Percentiles rank a stretch among this genome's conserved stretches.
phyloP scores from a whole-genome alignment of 441 rosid species.

The Brassica balearica region DNA sequence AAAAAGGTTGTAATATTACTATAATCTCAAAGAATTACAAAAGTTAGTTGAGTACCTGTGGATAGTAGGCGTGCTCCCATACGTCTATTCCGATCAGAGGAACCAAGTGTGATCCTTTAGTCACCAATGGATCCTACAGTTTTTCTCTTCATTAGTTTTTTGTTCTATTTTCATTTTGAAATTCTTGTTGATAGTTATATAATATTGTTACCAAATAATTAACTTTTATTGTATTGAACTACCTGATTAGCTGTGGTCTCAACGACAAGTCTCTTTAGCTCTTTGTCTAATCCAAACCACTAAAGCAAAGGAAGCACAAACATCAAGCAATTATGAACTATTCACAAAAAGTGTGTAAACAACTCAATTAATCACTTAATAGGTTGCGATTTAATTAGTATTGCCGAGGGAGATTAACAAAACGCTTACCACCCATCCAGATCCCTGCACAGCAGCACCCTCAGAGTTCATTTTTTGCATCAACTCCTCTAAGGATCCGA shows the following conservation, averaged over 20 bases:
- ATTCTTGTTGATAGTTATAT: background rate
- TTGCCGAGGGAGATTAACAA: background rate
- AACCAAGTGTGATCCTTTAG: conserved; percentile 72
- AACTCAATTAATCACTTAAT: background rate
- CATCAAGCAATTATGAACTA: conserved; percentile 7
- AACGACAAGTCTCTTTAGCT: conserved; percentile 78
- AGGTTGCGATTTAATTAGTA: background rate
- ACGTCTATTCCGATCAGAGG: conserved; percentile 94
- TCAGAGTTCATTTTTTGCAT: conserved; percentile 74
- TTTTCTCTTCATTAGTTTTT: conserved; percentile 1
- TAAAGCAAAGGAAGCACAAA: conserved; percentile 24
- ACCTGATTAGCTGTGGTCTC: conserved; percentile 97
- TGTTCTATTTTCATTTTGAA: background rate
- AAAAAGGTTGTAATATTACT: background rate
- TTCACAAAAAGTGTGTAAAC: background rate
- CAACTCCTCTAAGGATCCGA: conserved; percentile 76
- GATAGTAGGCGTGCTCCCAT: conserved; percentile 98
- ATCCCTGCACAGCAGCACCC: conserved; percentile 93
- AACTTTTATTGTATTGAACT: background rate
- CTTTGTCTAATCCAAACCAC: conserved; percentile 96
- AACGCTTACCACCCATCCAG: conserved; percentile 93
- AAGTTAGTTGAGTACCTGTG: conserved; percentile 61
- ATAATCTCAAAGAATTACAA: background rate
- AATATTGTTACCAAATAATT: background rate
- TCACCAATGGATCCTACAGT: conserved; percentile 83